A percentile compares a stretch with the other conserved stretches of the same genome.
phyloP scores from a whole-genome alignment of 176 grass and related monocot species.

The Panicum miliaceum region DNA sequence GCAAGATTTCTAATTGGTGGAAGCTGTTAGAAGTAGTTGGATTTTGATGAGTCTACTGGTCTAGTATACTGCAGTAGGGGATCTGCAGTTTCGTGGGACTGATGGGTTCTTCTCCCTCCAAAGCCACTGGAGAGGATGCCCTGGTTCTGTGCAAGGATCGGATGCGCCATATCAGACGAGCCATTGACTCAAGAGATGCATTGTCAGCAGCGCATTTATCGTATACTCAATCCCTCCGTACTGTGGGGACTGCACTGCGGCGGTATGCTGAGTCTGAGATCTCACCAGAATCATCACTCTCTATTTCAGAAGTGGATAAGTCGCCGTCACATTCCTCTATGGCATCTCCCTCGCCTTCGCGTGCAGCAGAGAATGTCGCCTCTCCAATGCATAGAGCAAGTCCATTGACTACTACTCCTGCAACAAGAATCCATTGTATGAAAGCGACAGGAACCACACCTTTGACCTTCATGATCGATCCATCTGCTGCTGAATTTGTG shows the following conservation, averaged over 20 bases:
- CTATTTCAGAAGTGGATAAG: constrained; percentile 85
- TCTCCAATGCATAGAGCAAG: constrained; percentile 43
- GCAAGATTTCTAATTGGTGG: constrained; percentile 4
- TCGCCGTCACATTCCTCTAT: constrained; percentile 88
- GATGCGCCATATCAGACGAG: constrained; percentile 64
- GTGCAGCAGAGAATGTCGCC: constrained; percentile 43
- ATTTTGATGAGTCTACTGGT: constrained; percentile 26
- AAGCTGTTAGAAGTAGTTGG: constrained; percentile 12
- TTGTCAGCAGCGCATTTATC: constrained; percentile 84
- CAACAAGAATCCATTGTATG: constrained; percentile 62
- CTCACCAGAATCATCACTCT: constrained; percentile 67
- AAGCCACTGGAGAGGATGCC: constrained; percentile 71
- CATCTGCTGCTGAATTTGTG: constrained; percentile 54
- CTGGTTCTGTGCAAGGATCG: constrained; percentile 88
- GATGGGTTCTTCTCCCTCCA: constrained; percentile 90
- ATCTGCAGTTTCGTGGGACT: constrained; percentile 6
- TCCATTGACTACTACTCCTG: constrained; percentile 50
- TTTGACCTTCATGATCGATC: constrained; percentile 69
- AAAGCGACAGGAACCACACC: constrained; percentile 48
- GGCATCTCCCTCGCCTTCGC: constrained; percentile 81
- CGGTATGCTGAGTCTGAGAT: constrained; percentile 73
- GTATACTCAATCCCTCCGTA: constrained; percentile 75
- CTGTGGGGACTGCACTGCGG: constrained; percentile 64
- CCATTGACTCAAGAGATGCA: constrained; percentile 76
- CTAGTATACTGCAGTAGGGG: neutral